Evolutionary conservation across 2,329 filamentous ascomycete genomes (phyloP).

Genomic region (Paecilomyces variotii): DNA sequence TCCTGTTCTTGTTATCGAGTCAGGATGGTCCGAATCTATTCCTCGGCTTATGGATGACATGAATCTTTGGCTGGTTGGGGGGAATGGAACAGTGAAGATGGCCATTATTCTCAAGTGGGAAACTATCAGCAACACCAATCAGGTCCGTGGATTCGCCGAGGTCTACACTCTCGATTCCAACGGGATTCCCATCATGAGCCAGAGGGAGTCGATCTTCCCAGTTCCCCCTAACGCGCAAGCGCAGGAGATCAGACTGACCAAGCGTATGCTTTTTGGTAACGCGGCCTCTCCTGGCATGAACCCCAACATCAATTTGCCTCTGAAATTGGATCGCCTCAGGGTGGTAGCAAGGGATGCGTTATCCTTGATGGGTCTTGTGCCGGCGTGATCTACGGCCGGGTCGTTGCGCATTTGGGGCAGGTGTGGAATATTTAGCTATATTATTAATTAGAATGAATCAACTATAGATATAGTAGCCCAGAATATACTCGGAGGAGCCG

Average conservation of each 20-base stretch:
- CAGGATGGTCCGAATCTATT: background rate
- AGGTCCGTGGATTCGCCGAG: background rate
- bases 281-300: background rate
- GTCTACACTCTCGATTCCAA: background rate
- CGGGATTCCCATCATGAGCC: background rate
- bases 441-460: background rate
- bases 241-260: background rate
- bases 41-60: conserved; percentile 1
- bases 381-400: background rate
- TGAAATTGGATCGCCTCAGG: background rate
- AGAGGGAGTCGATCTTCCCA: background rate
- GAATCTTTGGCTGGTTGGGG: conserved; percentile 2
- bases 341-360: background rate
- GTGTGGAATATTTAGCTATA: background rate
- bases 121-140: background rate
- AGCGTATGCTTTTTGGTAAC: background rate
- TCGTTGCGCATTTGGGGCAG: background rate
- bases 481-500: too few species aligned
- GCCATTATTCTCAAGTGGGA: background rate
- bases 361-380: background rate
- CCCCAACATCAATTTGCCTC: background rate
- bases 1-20: background rate
- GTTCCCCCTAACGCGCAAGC: background rate
- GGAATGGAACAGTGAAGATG: background rate
- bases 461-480: too few species aligned